Percentiles rank a stretch among this genome's conserved stretches.
Conservation (phyloP, 2,329 filamentous ascomycete genomes). For the Cladophialophora psammophila region DNA sequence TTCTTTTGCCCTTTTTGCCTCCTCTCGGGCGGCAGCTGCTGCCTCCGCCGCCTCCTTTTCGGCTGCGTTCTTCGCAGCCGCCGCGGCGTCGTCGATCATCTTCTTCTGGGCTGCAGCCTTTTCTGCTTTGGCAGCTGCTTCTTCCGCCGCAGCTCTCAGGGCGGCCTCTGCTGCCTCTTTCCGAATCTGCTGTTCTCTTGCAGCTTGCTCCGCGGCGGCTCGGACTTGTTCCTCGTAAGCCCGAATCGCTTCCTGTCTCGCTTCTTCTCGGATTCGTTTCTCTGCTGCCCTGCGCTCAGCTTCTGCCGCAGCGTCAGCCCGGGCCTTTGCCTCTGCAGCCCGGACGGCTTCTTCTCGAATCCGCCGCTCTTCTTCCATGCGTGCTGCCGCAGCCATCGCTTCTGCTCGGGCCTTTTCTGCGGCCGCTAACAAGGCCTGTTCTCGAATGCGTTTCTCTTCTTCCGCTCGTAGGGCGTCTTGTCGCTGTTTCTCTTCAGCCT, state of each 20-base stretch:
- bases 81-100: constrained; percentile 50
- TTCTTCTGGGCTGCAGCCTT: constrained; percentile 47
- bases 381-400: constrained; percentile 58
- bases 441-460: constrained; percentile 45
- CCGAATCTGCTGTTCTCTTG: constrained; percentile 39
- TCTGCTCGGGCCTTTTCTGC: constrained; percentile 45
- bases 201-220: constrained; percentile 37
- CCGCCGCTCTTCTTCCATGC: constrained; percentile 44
- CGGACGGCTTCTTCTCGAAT: constrained; percentile 44
- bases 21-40: constrained; percentile 43
- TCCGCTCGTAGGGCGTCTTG: constrained; percentile 45
- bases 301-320: constrained; percentile 42
- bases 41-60: constrained; percentile 48
- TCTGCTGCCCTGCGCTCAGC: constrained; percentile 53
- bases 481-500: constrained; percentile 35
- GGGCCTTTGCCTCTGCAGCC: constrained; percentile 37
- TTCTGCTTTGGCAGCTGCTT: constrained; percentile 54
- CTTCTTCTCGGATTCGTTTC: constrained; percentile 42
- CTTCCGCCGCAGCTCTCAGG: constrained; percentile 54
- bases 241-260: constrained; percentile 35
- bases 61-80: constrained; percentile 49
- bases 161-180: constrained; percentile 55
- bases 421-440: constrained; percentile 42
- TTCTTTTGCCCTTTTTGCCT: constrained; percentile 44
- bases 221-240: constrained; percentile 36